These are phyloP conservation scores for Macadamia integrifolia DNA, from an alignment of 164 flowering plant species.

Conservation along the genomic window DNA sequence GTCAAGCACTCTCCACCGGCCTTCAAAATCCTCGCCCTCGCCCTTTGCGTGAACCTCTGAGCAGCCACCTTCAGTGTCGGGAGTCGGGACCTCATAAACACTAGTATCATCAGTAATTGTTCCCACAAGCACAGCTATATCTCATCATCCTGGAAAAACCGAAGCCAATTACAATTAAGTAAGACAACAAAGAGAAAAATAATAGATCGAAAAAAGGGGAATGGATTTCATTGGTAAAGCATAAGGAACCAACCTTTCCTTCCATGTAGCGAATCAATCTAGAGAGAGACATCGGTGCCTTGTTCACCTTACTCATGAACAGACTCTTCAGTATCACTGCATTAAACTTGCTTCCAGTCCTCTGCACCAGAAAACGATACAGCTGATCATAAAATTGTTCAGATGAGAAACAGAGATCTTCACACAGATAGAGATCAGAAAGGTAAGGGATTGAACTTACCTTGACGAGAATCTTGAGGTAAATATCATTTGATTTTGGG, in stretches of 20 bases:
- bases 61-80: constrained; percentile 53
- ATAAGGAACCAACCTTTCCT: constrained; percentile 35
- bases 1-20: constrained; percentile 65
- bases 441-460: constrained; percentile 11
- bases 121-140: constrained; percentile 57
- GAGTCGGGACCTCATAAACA: constrained; percentile 46
- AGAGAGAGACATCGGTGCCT: constrained; percentile 52
- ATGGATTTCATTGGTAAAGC: not conserved
- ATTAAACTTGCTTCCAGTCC: constrained; percentile 59
- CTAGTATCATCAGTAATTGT: constrained; percentile 51
- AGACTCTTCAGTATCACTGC: constrained; percentile 56
- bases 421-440: not conserved
- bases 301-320: constrained; percentile 62
- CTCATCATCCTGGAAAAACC: constrained; percentile 36
- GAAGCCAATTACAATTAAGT: not conserved
- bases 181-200: not conserved
- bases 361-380: constrained; percentile 52
- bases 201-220: not conserved
- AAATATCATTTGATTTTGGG: constrained; percentile 52
- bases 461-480: constrained; percentile 62
- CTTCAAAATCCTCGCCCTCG: constrained; percentile 59
- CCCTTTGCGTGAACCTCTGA: constrained; percentile 55
- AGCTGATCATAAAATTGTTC: constrained; percentile 25
- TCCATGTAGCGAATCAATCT: constrained; percentile 39
- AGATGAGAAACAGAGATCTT: not conserved